These are phyloP conservation scores for Solanum medicagineum DNA, from an alignment of 257 asterid genomes.

Conservation along the genomic window DNA sequence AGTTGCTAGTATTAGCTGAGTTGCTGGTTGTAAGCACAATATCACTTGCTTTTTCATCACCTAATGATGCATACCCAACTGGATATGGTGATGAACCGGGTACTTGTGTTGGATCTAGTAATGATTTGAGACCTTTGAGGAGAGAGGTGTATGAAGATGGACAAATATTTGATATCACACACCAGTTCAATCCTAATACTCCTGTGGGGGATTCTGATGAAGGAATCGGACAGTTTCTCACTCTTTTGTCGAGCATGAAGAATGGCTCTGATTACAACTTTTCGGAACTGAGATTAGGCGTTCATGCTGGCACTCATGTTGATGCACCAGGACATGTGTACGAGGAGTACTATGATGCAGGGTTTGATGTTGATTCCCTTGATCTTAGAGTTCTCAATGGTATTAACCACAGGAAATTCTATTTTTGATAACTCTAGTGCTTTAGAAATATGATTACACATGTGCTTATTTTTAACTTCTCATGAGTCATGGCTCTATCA, in stretches of 20 bases:
- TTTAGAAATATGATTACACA: background rate
- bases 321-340: constrained; percentile 84
- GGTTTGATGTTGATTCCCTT: constrained; percentile 69
- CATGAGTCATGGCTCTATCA: background rate
- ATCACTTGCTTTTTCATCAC: constrained; percentile 5
- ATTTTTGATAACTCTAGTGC: background rate
- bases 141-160: constrained; percentile 38
- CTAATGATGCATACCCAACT: constrained; percentile 39
- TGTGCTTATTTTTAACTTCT: background rate
- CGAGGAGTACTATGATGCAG: constrained; percentile 51
- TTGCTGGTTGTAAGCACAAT: constrained; percentile 9
- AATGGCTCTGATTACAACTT: constrained; percentile 75
- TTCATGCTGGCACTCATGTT: constrained; percentile 82
- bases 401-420: background rate
- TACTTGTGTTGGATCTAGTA: constrained; percentile 12
- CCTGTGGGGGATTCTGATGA: constrained; percentile 36
- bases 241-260: constrained; percentile 55
- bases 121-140: constrained; percentile 14
- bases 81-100: constrained; percentile 30
- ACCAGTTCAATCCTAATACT: constrained; percentile 40
- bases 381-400: constrained; percentile 71
- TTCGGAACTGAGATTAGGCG: constrained; percentile 52
- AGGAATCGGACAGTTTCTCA: constrained; percentile 48
- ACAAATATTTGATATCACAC: constrained; percentile 61
- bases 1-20: constrained; percentile 18